phyloP scores from a whole-genome alignment of 148 eudicot genomes.

The Cornus kousa region DNA sequence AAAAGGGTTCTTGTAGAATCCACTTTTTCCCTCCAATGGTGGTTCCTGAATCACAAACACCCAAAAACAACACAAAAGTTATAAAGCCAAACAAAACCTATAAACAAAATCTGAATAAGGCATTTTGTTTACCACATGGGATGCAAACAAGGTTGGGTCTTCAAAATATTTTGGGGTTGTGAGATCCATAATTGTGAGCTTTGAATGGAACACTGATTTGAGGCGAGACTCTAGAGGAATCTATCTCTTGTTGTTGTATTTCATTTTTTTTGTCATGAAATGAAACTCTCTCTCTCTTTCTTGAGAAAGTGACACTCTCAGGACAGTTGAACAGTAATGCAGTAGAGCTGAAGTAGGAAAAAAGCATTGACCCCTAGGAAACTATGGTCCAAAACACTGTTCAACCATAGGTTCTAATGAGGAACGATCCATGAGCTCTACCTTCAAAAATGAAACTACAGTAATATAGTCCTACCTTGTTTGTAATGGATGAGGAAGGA shows the following conservation, averaged over 20 bases:
- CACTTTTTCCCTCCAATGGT: slow-evolving; percentile 18
- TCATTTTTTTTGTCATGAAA: slow-evolving; percentile 2
- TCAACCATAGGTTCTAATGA: slow-evolving; percentile 10
- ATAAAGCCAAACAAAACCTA: not conserved
- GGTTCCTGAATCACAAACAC: slow-evolving; percentile 26
- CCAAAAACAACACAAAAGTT: slow-evolving; percentile 8
- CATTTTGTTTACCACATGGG: slow-evolving; percentile 23
- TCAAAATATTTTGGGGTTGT: slow-evolving; percentile 28
- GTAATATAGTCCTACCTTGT: not conserved
- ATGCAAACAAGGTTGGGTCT: slow-evolving; percentile 25
- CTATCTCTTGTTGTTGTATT: slow-evolving; percentile 2
- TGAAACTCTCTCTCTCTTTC: not conserved
- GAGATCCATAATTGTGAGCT: slow-evolving; percentile 28
- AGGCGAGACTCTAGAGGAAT: not conserved
- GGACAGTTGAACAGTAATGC: slow-evolving; percentile 15
- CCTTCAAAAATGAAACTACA: not conserved
- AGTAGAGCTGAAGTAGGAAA: slow-evolving; percentile 17
- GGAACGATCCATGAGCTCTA: not conserved
- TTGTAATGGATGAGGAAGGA: slow-evolving; percentile 2
- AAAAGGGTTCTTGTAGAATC: slow-evolving; percentile 45
- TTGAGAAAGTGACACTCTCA: slow-evolving; percentile 17
- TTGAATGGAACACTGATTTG: not conserved
- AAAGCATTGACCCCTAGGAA: not conserved
- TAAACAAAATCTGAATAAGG: not conserved
- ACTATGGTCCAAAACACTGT: slow-evolving; percentile 3